phyloP scores from a whole-genome alignment of 306 rosid genomes.

The Adenanthera pavonina region DNA sequence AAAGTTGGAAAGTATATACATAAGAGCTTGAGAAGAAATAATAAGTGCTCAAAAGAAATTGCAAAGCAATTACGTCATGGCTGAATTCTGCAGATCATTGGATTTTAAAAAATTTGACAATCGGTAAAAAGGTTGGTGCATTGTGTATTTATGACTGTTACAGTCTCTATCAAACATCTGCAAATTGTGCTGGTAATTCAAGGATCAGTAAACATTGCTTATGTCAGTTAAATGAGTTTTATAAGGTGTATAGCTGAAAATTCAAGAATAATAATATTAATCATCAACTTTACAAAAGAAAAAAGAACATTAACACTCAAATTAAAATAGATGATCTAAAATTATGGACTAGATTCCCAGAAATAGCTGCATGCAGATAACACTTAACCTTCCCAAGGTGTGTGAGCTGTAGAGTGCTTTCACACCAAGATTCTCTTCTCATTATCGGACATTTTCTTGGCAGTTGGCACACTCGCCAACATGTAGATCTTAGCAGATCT shows the following conservation, averaged over 20 bases:
- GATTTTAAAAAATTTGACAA: background rate
- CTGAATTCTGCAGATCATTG: background rate
- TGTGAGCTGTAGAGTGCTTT: background rate
- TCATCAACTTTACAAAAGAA: no score
- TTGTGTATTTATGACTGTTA: background rate
- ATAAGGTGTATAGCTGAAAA: conserved; percentile 8
- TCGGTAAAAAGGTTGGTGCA: background rate
- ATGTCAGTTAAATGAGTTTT: conserved; percentile 14
- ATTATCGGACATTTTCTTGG: conserved; percentile 11
- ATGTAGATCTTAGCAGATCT: conserved; percentile 26
- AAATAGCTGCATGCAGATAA: conserved; percentile 29
- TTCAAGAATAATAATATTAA: background rate
- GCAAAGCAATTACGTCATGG: background rate
- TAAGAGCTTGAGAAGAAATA: background rate
- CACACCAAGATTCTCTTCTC: conserved; percentile 24
- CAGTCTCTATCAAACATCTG: background rate
- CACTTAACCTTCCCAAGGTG: conserved; percentile 32
- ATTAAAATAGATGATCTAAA: background rate
- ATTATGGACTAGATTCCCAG: background rate
- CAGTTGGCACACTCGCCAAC: background rate
- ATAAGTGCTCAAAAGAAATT: background rate
- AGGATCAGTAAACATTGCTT: conserved; percentile 4
- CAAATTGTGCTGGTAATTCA: background rate
- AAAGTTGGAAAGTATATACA: background rate
- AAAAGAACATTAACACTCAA: conserved; percentile 1